These are phyloP conservation scores for Sphagnum contortum DNA, from an alignment of 225 moss, liverwort and hornwort species.

Conservation along the genomic window DNA sequence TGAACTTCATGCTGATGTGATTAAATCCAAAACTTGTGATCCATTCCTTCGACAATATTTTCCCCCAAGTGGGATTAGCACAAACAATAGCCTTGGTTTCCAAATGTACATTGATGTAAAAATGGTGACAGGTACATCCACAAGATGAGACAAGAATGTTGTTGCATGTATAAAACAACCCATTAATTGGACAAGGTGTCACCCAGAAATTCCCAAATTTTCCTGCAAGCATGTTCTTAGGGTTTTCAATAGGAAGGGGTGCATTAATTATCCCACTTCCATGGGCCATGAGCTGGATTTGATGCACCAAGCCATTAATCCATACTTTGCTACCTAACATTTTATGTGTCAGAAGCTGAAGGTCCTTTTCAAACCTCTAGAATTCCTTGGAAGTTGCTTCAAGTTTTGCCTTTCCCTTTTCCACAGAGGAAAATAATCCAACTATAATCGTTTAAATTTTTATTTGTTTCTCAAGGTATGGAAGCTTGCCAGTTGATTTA, in stretches of 20 bases:
- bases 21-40: too few relatives aligned
- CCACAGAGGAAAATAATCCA: not conserved
- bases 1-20: too few relatives aligned
- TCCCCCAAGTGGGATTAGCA: too few relatives aligned
- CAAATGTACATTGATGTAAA: not conserved
- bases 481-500: not conserved
- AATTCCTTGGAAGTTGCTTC: not conserved
- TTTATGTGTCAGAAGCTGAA: not conserved
- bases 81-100: not conserved
- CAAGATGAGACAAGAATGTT: not conserved
- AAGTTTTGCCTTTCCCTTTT: not conserved
- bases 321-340: not conserved
- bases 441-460: not conserved
- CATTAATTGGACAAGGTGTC: not conserved
- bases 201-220: not conserved
- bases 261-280: not conserved
- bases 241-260: not conserved
- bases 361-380: not conserved
- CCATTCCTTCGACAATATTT: too few relatives aligned
- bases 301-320: not conserved
- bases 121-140: not conserved
- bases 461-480: not conserved
- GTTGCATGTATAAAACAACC: not conserved
- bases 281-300: not conserved
- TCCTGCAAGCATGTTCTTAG: not conserved